Base-by-base conservation (phyloP, 176 grass and related monocot species). In the Paspalum vaginatum region DNA sequence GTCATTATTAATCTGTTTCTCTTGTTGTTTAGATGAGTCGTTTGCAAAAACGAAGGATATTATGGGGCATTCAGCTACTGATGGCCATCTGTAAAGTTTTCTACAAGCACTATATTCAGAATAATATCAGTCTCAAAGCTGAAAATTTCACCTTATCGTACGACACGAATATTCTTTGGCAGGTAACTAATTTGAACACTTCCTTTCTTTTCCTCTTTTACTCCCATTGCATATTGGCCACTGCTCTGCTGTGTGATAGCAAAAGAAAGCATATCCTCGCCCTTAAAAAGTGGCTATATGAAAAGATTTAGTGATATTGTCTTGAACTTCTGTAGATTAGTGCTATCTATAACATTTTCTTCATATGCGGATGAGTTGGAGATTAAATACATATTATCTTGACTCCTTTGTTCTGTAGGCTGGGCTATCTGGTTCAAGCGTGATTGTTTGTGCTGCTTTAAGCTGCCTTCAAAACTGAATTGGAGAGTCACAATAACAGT, bases 341-440 rank as follows among this genome's bases (percentile, higher is more conserved):
- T 81, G 15, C 7, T 60, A 27, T 11, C 4, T 47, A 11, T 17
- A 38, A 38, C 5, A 73, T 63, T 63, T 42, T 24, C 5, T 82
- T 72, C 8, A 41, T 46, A 78, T 57, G 65, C 24, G 70, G 9
- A 6, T 32, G 14, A 60, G 11, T 61, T 42, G 74, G 20, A 25
- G 8, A 61, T 70, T 39, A 74, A 67, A 54, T 42, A 11, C 45
- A 76, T 44, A 12, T 25, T 38, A 47, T 67, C 1, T 54, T 57
- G 14, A 11, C 3, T 79, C 25, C 61, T 40, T 68, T 46, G 10
- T 53, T 85, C 48, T 61, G 81, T 58, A 97, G 94, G 84, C 89
- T 9, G 94, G 94, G 46, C 89, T 97, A 7, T 97, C 94, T 7
- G 94, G 94, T 75, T 97, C 94, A 4, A 97, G 94, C 47, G 94